Evolutionary conservation across 2,329 filamentous ascomycete genomes (phyloP), one percentile per base, ranked within the genome.

Genomic region (Calonectria hongkongensis): DNA sequence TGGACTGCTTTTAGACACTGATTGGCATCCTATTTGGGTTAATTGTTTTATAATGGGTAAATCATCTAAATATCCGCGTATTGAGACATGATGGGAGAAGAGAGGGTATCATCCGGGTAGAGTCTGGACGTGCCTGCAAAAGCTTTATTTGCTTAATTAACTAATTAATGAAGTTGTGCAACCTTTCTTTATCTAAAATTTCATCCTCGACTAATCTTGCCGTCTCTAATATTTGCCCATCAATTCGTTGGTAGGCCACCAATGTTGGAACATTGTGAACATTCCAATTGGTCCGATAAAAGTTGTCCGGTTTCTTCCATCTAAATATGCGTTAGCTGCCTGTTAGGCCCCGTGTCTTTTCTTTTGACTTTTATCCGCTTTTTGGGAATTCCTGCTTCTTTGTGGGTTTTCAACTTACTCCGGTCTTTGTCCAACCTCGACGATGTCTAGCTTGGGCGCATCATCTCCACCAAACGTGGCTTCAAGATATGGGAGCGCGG

Each of bases 401-500:
- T n/a, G 3, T 63, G 0, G 10, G 33, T 21, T 25, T 60, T 41
- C 33, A 50, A 65, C 62, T 12, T 65, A 65, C 62, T 48, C 62
- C 27, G 43, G 62, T 48, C 62, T 65, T 18, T 65, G 62, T 39
- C 62, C 43, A 39, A 65, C 62, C n/a, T 65, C 62, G 1, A 65
- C 45, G n/a, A 65, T 25, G 13, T 27, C n/a, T 27, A 65, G 18
- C 3, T 50, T 50, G 4, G 41, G 62, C 13, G 45, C 41, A 12
- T 50, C 18, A 2, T 50, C 28, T 33, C 43, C 43, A 18, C n/a
- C 27, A 48, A 65, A 65, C n/a, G 28, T 45, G 9, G 62, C 30
- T 18, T 50, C 43, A 13, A 65, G 27, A 10, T 50, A 65, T 18
- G 62, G 62, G 27, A 65, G 30, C 30, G 62, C 62, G n/a, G 62